These are phyloP conservation scores for Talinum fruticosum DNA, from an alignment of 148 eudicot species.

Conservation along the genomic window DNA sequence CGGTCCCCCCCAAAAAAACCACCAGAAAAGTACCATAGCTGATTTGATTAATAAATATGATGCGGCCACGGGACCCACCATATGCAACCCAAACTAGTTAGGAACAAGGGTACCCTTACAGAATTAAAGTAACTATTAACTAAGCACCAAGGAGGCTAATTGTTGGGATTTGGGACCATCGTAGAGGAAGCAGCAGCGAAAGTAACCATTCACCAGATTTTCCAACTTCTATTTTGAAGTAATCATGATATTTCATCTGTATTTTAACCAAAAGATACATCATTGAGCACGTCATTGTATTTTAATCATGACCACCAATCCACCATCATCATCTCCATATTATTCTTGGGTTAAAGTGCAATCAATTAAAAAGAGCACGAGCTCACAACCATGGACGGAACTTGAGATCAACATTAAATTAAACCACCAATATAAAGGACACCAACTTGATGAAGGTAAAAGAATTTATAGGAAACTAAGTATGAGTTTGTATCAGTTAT, in stretches of 20 bases:
- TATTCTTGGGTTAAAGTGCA: conserved; percentile 14
- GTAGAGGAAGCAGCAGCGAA: conserved; percentile 4
- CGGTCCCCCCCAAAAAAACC: background rate
- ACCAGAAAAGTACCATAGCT: background rate
- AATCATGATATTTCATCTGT: background rate
- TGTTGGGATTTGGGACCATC: conserved; percentile 33
- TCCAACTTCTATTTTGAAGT: background rate
- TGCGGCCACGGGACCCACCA: conserved; percentile 10
- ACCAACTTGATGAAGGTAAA: no score
- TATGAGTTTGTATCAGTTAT: no score
- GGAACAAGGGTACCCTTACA: background rate
- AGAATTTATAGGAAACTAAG: no score
- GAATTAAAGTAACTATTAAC: background rate
- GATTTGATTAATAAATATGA: conserved; percentile 9
- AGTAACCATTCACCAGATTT: background rate
- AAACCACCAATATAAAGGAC: background rate
- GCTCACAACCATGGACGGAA: background rate
- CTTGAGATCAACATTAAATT: background rate
- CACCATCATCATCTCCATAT: conserved; percentile 22
- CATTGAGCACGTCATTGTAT: conserved; percentile 4
- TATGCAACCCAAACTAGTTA: conserved; percentile 18
- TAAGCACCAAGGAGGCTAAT: conserved; percentile 7
- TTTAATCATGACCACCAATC: conserved; percentile 11
- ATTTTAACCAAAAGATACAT: conserved; percentile 11
- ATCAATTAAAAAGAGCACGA: conserved; percentile 14